These are phyloP conservation scores for Acanthamoeba royreba DNA, from an alignment of 208 protist genomes.

Conservation along the genomic window DNA sequence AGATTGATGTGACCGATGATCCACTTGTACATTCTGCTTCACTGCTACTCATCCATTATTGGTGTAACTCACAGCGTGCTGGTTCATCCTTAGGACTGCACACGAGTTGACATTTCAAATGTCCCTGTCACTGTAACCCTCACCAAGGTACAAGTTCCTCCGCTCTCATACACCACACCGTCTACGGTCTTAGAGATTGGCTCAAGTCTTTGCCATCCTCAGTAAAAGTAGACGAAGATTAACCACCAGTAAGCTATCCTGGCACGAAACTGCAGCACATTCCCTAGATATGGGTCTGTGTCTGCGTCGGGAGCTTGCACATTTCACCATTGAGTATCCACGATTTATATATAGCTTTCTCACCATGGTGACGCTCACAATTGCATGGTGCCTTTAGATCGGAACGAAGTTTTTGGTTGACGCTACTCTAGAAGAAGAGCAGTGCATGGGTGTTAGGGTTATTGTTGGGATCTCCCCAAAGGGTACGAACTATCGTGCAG, in stretches of 20 bases:
- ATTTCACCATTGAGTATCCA: no score
- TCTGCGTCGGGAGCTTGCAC: not conserved
- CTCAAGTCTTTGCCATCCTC: not conserved
- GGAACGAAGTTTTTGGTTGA: conserved; percentile 57
- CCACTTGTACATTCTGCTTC: no score
- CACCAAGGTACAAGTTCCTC: not conserved
- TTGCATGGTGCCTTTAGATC: not conserved
- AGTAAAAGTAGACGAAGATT: not conserved
- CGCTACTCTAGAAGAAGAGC: conserved; percentile 57
- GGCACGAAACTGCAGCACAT: no score
- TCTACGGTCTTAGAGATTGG: not conserved
- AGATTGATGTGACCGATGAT: not conserved
- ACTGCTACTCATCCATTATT: no score
- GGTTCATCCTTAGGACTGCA: no score
- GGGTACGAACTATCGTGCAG: conserved; percentile 24
- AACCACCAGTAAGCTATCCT: no score
- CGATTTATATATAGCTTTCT: no score
- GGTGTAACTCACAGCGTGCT: no score
- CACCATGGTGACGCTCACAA: no score
- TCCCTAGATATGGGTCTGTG: not conserved
- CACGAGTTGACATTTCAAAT: conserved; percentile 7
- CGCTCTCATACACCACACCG: not conserved
- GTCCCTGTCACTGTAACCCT: conserved; percentile 56
- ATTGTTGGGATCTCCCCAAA: conserved; percentile 52
- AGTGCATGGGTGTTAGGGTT: conserved; percentile 58